Conservation (phyloP, 441 rosid genomes). For the Euphorbia schlechtendalii region DNA sequence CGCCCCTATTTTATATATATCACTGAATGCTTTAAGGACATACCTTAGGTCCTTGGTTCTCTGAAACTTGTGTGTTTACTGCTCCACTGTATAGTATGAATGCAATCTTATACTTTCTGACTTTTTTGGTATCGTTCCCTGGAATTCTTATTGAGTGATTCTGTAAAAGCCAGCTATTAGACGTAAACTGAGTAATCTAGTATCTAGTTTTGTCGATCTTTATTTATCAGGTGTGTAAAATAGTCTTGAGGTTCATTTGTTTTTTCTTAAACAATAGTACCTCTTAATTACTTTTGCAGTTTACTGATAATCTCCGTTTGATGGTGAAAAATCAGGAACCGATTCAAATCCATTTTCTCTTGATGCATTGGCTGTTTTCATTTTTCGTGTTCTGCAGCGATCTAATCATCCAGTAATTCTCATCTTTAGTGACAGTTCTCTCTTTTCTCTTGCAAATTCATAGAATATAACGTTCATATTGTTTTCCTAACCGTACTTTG, state of each 20-base stretch:
- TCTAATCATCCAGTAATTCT: conserved; percentile 74
- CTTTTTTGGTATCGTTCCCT: neutral
- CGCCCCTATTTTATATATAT: neutral
- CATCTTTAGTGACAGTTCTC: conserved; percentile 11
- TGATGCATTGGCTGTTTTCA: conserved; percentile 86
- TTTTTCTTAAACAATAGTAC: neutral
- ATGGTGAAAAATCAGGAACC: conserved; percentile 47
- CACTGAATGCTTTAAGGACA: neutral
- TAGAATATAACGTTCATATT: neutral
- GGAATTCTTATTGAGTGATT: neutral
- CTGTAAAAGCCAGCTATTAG: neutral
- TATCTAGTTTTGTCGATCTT: no score
- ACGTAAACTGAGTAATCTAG: no score
- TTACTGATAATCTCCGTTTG: conserved; percentile 7
- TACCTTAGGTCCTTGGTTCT: no score
- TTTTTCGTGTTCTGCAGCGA: conserved; percentile 86
- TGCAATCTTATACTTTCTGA: neutral
- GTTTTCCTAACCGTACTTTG: conserved; percentile 20
- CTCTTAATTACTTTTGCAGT: neutral
- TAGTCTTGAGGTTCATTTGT: neutral
- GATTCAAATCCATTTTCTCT: conserved; percentile 84
- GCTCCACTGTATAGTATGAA: neutral
- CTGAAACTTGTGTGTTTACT: no score
- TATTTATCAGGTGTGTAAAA: neutral
- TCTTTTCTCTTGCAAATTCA: conserved; percentile 8